phyloP scores from a whole-genome alignment of 139 green algal species.

The Chlorella sorokiniana region DNA sequence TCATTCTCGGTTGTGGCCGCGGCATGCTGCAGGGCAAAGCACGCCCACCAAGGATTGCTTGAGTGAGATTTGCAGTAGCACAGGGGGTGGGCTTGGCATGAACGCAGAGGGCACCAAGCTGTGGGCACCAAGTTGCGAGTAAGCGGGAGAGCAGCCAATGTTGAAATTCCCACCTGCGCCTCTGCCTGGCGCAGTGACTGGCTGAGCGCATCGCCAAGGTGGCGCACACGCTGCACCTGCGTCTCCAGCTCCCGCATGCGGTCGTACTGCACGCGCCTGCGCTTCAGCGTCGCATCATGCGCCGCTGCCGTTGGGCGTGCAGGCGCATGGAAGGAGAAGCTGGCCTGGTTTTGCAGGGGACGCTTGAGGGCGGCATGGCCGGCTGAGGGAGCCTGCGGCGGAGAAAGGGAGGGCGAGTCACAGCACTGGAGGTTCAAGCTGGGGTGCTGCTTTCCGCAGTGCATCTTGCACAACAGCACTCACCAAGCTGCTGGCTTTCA shows the following conservation, averaged over 20 bases:
- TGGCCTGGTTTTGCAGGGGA: neutral
- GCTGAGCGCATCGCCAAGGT: neutral
- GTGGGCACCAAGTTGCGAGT: too few species aligned
- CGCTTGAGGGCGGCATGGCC: slow-evolving; percentile 21
- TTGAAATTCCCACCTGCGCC: neutral
- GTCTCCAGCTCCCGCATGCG: slow-evolving; percentile 36
- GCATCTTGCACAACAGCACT: too few species aligned
- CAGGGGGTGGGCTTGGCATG: neutral
- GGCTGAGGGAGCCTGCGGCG: too few species aligned
- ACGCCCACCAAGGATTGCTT: too few species aligned
- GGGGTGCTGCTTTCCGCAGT: too few species aligned
- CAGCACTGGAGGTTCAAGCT: too few species aligned
- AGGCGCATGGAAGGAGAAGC: slow-evolving; percentile 23
- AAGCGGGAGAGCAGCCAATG: neutral
- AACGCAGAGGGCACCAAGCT: too few species aligned
- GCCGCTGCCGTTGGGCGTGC: neutral
- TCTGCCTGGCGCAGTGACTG: neutral
- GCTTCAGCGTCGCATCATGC: slow-evolving; percentile 7
- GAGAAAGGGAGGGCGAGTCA: too few species aligned
- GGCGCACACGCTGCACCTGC: slow-evolving; percentile 10
- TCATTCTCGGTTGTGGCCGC: slow-evolving; percentile 12
- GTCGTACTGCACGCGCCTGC: slow-evolving; percentile 12
- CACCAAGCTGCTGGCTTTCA: slow-evolving; percentile 10
- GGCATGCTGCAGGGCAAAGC: slow-evolving; percentile 24
- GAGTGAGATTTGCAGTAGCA: neutral